Conservation (phyloP, 306 rosid species). For the Hippophae rhamnoides region DNA sequence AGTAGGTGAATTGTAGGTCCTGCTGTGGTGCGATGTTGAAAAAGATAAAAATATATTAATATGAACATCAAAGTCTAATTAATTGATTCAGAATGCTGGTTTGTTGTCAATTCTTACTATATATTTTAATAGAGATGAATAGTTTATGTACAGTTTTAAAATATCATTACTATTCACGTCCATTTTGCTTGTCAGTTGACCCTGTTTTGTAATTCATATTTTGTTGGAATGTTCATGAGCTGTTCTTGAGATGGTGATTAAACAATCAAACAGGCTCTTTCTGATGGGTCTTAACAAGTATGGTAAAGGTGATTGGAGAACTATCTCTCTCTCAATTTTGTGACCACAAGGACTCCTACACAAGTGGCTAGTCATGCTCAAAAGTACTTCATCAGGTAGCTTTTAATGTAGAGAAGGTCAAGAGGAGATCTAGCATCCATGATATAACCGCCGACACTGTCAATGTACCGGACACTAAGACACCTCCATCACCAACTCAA, state of each 20-base stretch:
- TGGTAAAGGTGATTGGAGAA: conserved; percentile 97
- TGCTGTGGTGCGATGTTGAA: conserved; percentile 8
- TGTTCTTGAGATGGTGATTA: conserved; percentile 11
- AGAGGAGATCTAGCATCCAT: conserved; percentile 91
- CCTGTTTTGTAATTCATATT: not conserved
- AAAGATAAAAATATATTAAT: not conserved
- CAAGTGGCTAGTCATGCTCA: conserved; percentile 97
- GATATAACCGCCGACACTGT: conserved; percentile 75
- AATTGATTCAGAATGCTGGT: not conserved
- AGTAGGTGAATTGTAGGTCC: not conserved
- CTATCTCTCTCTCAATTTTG: conserved; percentile 76
- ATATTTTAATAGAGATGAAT: conserved; percentile 9
- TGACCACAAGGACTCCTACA: conserved; percentile 83
- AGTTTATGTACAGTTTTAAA: conserved; percentile 13
- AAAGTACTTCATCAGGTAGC: conserved; percentile 72
- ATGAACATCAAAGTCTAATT: not conserved
- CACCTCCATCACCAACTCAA: conserved; percentile 33
- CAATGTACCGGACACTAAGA: conserved; percentile 41
- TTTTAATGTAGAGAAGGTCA: conserved; percentile 62
- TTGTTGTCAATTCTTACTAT: not conserved
- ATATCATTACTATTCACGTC: conserved; percentile 15
- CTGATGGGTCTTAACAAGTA: conserved; percentile 82
- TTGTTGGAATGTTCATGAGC: conserved; percentile 1
- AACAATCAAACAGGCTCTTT: conserved; percentile 49
- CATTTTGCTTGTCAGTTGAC: conserved; percentile 13